A percentile compares a stretch with the other conserved stretches of the same genome.
Evolutionary conservation across 345 rosid genomes (phyloP).

Genomic region (Gossypium raimondii): DNA sequence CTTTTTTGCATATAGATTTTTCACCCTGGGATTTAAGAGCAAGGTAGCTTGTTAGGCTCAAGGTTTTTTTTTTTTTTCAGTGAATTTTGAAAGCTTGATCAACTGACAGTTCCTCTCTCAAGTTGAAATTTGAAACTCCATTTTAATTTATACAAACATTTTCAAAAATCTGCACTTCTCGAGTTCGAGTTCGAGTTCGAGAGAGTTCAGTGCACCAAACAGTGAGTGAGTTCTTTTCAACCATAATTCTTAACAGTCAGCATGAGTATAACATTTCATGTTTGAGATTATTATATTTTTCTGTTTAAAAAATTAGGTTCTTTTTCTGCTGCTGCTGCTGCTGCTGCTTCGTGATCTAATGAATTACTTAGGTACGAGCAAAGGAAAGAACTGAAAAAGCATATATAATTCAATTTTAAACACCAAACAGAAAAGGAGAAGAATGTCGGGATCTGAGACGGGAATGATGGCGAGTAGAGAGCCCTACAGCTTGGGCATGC

Average conservation of each 20-base stretch:
- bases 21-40: slow-evolving; percentile 12
- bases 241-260: background rate
- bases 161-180: background rate
- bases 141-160: background rate
- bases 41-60: background rate
- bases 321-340: background rate
- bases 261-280: background rate
- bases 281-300: background rate
- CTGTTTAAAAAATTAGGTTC: background rate
- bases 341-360: background rate
- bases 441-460: slow-evolving; percentile 56
- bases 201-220: background rate
- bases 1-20: background rate
- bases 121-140: slow-evolving; percentile 2
- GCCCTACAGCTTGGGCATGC: slow-evolving; percentile 26
- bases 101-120: background rate
- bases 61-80: background rate
- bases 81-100: background rate
- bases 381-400: background rate
- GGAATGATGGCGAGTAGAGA: slow-evolving; percentile 49
- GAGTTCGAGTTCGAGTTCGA: background rate
- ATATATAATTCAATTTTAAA: background rate
- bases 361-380: background rate
- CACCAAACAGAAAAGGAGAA: background rate
- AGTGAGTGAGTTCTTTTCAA: background rate